Conservation (phyloP, 768 basidiomycete species). For the Mycena venus region DNA sequence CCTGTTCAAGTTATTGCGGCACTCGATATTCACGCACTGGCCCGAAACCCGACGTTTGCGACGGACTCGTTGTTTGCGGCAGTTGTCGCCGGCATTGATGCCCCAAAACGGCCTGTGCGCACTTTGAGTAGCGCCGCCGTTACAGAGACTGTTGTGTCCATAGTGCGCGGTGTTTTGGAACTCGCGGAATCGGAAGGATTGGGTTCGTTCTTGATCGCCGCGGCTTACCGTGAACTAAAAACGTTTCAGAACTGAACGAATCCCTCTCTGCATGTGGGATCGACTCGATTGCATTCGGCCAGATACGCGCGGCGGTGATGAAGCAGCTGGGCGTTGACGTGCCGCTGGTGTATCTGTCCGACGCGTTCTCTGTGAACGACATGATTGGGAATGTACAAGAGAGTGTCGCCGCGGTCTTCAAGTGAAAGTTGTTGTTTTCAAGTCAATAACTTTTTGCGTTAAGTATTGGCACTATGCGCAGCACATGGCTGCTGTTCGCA, state of each 20-base stretch:
- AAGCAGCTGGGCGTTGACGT: conserved; percentile 48
- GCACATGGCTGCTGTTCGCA: too few relatives aligned
- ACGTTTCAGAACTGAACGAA: conserved; percentile 40
- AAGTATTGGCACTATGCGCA: too few relatives aligned
- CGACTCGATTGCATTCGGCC: conserved; percentile 52
- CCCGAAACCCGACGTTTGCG: conserved; percentile 3
- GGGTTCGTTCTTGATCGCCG: conserved; percentile 35
- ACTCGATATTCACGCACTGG: conserved; percentile 13
- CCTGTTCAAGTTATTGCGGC: conserved; percentile 40
- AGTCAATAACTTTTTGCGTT: too few relatives aligned
- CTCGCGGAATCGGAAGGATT: conserved; percentile 35
- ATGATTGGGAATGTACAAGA: conserved; percentile 44
- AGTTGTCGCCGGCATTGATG: conserved; percentile 4
- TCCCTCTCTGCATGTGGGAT: conserved; percentile 46
- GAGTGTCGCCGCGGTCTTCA: too few relatives aligned
- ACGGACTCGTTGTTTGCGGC: conserved; percentile 11
- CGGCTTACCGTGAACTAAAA: not conserved
- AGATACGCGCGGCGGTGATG: conserved; percentile 46
- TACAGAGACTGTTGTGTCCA: conserved; percentile 34
- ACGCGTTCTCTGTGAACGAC: conserved; percentile 46
- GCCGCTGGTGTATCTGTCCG: conserved; percentile 48
- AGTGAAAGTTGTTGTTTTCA: too few relatives aligned
- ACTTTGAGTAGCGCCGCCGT: conserved; percentile 33
- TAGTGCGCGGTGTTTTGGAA: conserved; percentile 45
- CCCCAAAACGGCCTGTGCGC: not conserved